Percentiles rank a stretch among this genome's conserved stretches.
Evolutionary conservation across 352 stramenopile species (phyloP).

Genomic region (Phytophthora ramorum): DNA sequence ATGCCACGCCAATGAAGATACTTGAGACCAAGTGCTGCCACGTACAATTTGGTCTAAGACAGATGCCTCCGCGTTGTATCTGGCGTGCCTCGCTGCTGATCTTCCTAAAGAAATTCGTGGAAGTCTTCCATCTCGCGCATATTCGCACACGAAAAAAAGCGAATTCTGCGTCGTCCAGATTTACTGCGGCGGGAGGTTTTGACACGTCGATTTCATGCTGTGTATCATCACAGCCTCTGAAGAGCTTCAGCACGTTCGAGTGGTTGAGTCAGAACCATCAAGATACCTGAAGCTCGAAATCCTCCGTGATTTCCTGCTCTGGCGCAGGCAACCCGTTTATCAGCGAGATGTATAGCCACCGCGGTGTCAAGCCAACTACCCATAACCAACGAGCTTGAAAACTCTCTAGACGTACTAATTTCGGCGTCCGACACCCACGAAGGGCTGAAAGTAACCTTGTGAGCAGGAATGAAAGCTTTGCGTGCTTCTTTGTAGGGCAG

Average conservation of each 20-base stretch:
- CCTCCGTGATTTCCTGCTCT: constrained; percentile 3
- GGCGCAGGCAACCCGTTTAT: neutral
- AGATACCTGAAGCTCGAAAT: constrained; percentile 12
- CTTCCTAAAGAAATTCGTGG: constrained; percentile 15
- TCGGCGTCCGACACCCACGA: constrained; percentile 5
- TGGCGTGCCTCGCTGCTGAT: neutral
- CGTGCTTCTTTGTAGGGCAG: neutral
- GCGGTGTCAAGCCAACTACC: constrained; percentile 22
- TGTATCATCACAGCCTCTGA: constrained; percentile 11
- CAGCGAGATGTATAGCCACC: constrained; percentile 20
- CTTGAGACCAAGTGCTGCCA: constrained; percentile 24
- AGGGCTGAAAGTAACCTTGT: constrained; percentile 15
- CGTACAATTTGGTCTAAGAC: constrained; percentile 26
- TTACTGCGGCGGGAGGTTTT: neutral
- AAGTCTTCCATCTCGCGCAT: constrained; percentile 5
- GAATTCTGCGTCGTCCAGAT: too few relatives aligned
- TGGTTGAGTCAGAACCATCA: constrained; percentile 20
- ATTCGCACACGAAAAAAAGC: constrained; percentile 26
- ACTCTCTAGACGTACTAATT: constrained; percentile 6
- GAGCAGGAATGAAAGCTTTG: constrained; percentile 25
- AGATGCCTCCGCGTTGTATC: neutral
- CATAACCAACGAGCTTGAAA: constrained; percentile 5
- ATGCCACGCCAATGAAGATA: constrained; percentile 32
- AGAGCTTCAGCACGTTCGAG: constrained; percentile 20
- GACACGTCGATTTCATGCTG: constrained; percentile 14